Percentiles rank a stretch among this genome's conserved stretches.
Evolutionary conservation across 371 early-diverging fungal genomes (phyloP).

Genomic region (Mortierella sp.): DNA sequence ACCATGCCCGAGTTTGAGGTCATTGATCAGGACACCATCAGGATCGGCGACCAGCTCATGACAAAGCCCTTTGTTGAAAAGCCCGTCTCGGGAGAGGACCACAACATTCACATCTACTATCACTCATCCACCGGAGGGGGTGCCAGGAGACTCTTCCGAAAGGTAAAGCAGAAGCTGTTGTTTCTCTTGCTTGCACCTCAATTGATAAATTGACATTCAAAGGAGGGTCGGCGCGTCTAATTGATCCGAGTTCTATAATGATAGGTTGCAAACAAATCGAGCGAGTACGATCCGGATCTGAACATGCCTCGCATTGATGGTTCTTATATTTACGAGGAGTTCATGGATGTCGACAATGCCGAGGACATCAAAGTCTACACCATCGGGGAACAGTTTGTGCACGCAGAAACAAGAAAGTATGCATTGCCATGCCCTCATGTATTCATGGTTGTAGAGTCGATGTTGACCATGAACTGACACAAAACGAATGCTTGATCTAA

Average conservation of each 20-base stretch:
- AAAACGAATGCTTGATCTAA: background rate
- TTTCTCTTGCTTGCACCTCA: background rate
- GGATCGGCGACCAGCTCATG: conserved; percentile 77
- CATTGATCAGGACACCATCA: conserved; percentile 82
- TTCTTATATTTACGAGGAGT: conserved; percentile 96
- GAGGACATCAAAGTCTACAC: conserved; percentile 99
- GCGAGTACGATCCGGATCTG: conserved; percentile 87
- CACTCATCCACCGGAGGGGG: conserved; percentile 89
- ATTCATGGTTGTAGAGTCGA: conserved; percentile 62
- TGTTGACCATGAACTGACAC: too few species aligned
- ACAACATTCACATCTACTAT: conserved; percentile 98
- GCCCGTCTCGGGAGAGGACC: conserved; percentile 97
- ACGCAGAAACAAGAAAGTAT: conserved; percentile 98
- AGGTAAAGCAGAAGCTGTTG: conserved; percentile 63
- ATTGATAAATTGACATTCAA: background rate
- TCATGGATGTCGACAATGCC: conserved; percentile 93
- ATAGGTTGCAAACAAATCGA: conserved; percentile 94
- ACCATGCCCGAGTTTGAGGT: conserved; percentile 60
- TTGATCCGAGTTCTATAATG: background rate
- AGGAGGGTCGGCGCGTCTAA: background rate
- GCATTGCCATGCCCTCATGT: background rate
- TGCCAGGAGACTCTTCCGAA: conserved; percentile 94
- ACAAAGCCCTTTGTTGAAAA: conserved; percentile 98
- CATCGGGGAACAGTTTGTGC: conserved; percentile 88
- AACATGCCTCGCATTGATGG: conserved; percentile 78